Evolutionary conservation across 108 stramenopile genomes (phyloP).

Genomic region (Schizochytrium sp.): DNA sequence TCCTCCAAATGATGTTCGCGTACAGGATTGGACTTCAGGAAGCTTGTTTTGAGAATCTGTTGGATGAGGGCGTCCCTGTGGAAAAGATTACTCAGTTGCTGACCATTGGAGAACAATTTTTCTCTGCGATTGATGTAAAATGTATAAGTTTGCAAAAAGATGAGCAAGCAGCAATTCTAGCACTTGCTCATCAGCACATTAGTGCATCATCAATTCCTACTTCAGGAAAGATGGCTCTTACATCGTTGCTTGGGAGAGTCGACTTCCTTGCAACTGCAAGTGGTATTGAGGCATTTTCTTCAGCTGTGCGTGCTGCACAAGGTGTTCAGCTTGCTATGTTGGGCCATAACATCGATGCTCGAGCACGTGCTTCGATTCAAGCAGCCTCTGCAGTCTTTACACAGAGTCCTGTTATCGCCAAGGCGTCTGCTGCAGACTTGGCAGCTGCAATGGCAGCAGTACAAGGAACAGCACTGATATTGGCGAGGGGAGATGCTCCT

Average conservation of each 20-base stretch:
- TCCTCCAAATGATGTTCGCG: background rate
- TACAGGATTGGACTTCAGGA: background rate
- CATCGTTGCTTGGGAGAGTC: background rate
- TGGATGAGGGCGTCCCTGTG: background rate
- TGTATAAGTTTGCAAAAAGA: background rate
- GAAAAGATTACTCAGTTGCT: background rate
- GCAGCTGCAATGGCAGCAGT: background rate
- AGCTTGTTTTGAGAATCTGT: background rate
- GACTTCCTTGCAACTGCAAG: background rate
- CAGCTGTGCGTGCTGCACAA: background rate
- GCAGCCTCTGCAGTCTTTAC: constrained; percentile 4
- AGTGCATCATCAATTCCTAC: background rate
- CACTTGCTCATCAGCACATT: constrained; percentile 16
- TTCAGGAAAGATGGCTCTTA: background rate
- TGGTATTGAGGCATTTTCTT: background rate
- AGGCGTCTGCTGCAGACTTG: background rate
- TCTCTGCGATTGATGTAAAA: background rate
- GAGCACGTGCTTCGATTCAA: background rate
- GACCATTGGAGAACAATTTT: background rate
- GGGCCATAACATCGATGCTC: background rate
- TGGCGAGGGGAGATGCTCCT: background rate
- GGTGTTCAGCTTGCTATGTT: constrained; percentile 37
- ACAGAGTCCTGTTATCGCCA: background rate
- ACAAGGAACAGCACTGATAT: background rate
- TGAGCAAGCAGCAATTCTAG: background rate